Evolutionary conservation across 1,284 basidiomycete species (phyloP).

Genomic region (Ceratobasidium sp.): DNA sequence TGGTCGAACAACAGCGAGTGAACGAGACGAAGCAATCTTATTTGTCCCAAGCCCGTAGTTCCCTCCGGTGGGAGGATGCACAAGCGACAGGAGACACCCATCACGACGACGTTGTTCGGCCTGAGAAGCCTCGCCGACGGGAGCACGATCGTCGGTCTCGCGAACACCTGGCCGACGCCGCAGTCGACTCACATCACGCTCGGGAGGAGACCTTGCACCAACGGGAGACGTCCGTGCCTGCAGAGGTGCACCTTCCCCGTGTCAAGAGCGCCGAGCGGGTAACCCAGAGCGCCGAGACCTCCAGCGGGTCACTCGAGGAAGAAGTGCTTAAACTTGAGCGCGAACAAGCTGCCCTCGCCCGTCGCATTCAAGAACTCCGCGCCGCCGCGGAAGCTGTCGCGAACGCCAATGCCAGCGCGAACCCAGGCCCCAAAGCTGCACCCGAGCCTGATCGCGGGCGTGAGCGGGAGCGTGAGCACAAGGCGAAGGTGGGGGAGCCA

Average conservation of each 20-base stretch:
- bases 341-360: conserved; percentile 29
- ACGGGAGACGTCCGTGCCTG: not conserved
- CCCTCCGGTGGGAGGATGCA: not conserved
- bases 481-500: conserved; percentile 18
- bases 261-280: conserved; percentile 19
- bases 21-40: conserved; percentile 3
- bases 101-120: not conserved
- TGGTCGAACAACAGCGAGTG: conserved; percentile 6
- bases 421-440: not conserved
- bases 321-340: conserved; percentile 33
- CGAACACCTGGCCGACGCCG: not conserved
- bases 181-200: conserved; percentile 3
- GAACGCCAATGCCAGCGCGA: conserved; percentile 1
- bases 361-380: conserved; percentile 39
- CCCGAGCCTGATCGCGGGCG: conserved; percentile 26
- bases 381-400: conserved; percentile 31
- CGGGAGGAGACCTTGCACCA: not conserved
- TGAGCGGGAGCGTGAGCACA: conserved; percentile 30
- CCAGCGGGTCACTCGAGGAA: conserved; percentile 2
- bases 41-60: conserved; percentile 1
- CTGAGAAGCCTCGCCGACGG: conserved; percentile 26
- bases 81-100: not conserved
- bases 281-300: conserved; percentile 8
- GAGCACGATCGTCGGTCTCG: conserved; percentile 4
- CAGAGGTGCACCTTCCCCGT: conserved; percentile 13